Evolutionary conservation across 2,329 filamentous ascomycete species (phyloP).

Genomic region (Colletotrichum horii): DNA sequence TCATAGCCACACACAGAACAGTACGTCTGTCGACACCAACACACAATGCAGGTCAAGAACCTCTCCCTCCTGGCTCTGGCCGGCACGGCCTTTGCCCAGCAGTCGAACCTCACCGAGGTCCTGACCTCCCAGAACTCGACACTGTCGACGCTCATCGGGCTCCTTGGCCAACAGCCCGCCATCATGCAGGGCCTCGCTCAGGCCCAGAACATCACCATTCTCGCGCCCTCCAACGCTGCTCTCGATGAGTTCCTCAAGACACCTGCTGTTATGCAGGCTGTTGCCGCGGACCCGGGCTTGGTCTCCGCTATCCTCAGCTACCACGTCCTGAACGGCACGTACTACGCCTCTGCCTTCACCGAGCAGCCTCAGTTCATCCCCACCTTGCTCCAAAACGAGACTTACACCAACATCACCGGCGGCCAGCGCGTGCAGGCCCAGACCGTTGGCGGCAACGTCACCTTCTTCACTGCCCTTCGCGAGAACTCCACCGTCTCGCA

Average conservation of each 20-base stretch:
- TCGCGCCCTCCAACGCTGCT: constrained; percentile 60
- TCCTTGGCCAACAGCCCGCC: constrained; percentile 25
- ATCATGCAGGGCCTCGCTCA: constrained; percentile 2
- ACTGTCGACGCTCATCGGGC: constrained; percentile 27
- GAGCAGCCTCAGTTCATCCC: constrained; percentile 38
- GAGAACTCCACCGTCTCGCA: constrained; percentile 51
- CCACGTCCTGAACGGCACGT: constrained; percentile 60
- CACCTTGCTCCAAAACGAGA: constrained; percentile 51
- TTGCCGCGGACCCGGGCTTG: constrained; percentile 23
- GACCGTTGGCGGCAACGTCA: constrained; percentile 44
- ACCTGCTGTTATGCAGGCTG: constrained; percentile 19
- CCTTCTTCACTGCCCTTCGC: constrained; percentile 58
- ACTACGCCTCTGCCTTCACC: constrained; percentile 31
- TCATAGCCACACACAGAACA: background rate
- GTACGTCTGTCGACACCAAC: background rate
- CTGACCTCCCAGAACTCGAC: constrained; percentile 30
- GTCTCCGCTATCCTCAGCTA: constrained; percentile 55
- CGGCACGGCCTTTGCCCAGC: constrained; percentile 23
- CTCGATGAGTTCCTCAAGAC: constrained; percentile 40
- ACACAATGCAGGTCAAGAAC: constrained; percentile 20
- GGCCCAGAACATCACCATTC: constrained; percentile 56
- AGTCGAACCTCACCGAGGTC: constrained; percentile 26
- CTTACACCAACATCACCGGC: constrained; percentile 63
- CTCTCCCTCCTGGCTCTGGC: constrained; percentile 23
- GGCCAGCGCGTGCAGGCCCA: constrained; percentile 61